Base-by-base conservation (phyloP, 1,284 basidiomycete genomes). In the Moesziomyces antarcticus region DNA sequence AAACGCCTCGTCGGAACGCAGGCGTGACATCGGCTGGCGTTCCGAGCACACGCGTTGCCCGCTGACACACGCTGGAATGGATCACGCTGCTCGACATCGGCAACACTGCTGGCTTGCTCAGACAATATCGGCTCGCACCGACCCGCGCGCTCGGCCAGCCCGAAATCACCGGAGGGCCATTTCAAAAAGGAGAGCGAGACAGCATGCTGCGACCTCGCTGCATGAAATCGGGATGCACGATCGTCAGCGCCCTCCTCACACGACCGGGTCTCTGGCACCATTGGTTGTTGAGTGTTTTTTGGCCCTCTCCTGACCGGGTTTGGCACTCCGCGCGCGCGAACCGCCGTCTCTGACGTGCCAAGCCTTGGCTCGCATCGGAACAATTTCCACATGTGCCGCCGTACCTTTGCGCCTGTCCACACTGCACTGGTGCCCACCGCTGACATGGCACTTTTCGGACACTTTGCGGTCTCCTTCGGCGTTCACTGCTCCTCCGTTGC, bases 271-370 rank as follows among this genome's bases (percentile, higher is more conserved):
- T 27, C 25, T 27, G 6, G 25, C 25, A 27, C 25, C 25, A 6
- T 27, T 27, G 30, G 30, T 33, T 44, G 24, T 14, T 41, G 11
- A 22, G 30, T 43, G 20, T 44, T 25, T 24, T 27, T n/a, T 20
- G 10, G 2, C 8, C 25, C 25, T 40, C 14, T 44, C 22, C 43
- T 24, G 13, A 3, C 13, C 25, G 46, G n/a, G 14, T 49, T 56
- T 35, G 25, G 35, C 27, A 20, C 33, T 55, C 53, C 53, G 53
- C 53, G 41, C 20, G 27, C 58, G 58, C 51, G 47, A 51, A 40
- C 50, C 42, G 58, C 58, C 58, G 33, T 54, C 24, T 54, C 40
- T 47, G 58, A 61, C 58, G 47, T 61, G 58, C 58, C 58, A 61
- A 61, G 58, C 53, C 37, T 42, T 25, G 14, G 24, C n/a, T 54